Base-by-base conservation (phyloP, 2,329 filamentous ascomycete genomes). In the Bisporella sp. region DNA sequence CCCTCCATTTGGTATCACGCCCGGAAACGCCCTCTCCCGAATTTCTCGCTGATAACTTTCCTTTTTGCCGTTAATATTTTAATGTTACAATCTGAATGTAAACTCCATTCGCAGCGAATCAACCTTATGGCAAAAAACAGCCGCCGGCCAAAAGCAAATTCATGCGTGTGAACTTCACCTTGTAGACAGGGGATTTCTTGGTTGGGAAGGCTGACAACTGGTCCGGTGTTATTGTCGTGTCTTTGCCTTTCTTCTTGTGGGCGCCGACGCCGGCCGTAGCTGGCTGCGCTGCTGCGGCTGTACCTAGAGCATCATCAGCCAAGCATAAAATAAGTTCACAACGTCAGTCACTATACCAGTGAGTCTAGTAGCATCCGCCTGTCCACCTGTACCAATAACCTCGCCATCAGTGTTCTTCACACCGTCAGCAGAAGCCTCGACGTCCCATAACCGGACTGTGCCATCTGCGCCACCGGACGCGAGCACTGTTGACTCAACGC, bases 141-240 rank as follows among this genome's bases (percentile, higher is more conserved):
- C 91, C 89, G 44, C 87, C 89, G 28, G 90, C 90, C 54, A 97
- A 75, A 9, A 96, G 85, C 57, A 97, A 69, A 66, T 99, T 99
- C 89, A 96, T 96, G 54, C 89, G 77, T 4, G 93, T 97, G 62
- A 96, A 96, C 63, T 86, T 82, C 48, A 95, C 91, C 70, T 92
- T 93, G 69, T 95, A 88, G 8, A 97, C 88, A 0, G 92, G 91
- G 12, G 87, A 92, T 71, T 95, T 96, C 78, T 99, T 99, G 4
- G 93, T 97, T 1, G 89, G 84, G 65, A 96, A 97, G 1, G 89
- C 91, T 57, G 83, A 89, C 70, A 99, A 95, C 70, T 97, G 93
- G 64, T 99, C 93, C 0, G 90, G 85, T 0, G 86, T 91, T 42
- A 96, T 86, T 62, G 89, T 88, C 4, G 90, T 88, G 62, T 96